Percentiles rank a stretch among this genome's conserved stretches.
Evolutionary conservation across 257 asterid species (phyloP).

Genomic region (Solanum paucissectum): DNA sequence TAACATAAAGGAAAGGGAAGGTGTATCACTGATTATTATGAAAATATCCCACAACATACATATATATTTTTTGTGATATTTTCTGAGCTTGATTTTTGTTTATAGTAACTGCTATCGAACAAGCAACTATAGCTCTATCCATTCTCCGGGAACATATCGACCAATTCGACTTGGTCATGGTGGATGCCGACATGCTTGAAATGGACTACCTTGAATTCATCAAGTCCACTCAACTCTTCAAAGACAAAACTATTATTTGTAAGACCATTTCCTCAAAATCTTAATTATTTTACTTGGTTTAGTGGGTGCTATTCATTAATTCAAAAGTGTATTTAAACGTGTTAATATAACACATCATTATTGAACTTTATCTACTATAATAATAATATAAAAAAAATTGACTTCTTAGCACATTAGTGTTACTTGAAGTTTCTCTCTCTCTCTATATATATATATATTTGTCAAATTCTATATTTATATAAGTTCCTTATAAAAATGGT

Average conservation of each 20-base stretch:
- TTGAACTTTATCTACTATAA: background rate
- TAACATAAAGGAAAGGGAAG: no score
- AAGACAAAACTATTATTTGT: constrained; percentile 20
- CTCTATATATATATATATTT: no score
- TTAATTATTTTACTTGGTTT: background rate
- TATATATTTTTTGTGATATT: background rate
- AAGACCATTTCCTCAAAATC: background rate
- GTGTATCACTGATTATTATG: no score
- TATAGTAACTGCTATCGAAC: constrained; percentile 25
- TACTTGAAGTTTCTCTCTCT: no score
- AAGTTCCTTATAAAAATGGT: no score
- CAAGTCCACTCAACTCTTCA: background rate
- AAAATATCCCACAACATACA: no score
- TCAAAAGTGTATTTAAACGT: background rate
- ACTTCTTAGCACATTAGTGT: no score
- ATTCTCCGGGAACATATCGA: constrained; percentile 17
- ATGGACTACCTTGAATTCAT: constrained; percentile 22
- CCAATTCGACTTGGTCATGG: constrained; percentile 29
- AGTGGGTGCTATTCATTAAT: background rate
- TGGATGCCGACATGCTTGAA: constrained; percentile 21
- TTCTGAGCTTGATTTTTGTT: background rate
- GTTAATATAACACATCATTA: background rate
- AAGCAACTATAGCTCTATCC: constrained; percentile 17
- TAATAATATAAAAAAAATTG: no score
- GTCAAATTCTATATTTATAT: no score